Evolutionary conservation across 1,139 yeast genomes (phyloP), one percentile per base, ranked within the genome.

Genomic region (Taphrina confusa): DNA sequence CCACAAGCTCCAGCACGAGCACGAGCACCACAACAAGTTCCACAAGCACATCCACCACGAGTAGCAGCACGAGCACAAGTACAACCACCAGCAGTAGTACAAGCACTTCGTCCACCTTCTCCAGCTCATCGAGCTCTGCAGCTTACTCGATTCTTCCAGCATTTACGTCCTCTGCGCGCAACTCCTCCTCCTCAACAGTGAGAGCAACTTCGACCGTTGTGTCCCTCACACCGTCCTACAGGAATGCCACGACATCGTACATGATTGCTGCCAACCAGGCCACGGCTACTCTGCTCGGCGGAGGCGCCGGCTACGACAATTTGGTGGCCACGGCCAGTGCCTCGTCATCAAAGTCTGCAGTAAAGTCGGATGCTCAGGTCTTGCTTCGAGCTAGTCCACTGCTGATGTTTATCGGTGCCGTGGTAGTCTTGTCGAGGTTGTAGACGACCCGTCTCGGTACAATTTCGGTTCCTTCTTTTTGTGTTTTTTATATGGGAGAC

Each of bases 231-330:
- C 40, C 58, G 2, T 16, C 37, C 34, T 54, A 16, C 36, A 23
- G 16, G 23, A 54, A 54, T 51, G 11, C 34, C 12, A 54, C 50
- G 44, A 20, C 37, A 33, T 31, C 45, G 23, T 33, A 31, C 27
- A 39, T 33, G 36, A 14, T 50, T 27, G 56, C 46, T 12, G 49
- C 45, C 6, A 22, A 31, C 20, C 20, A 30, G n/a, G 47, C 45
- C 8, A 42, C 58, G 4, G 25, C 42, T 9, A 44, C 58, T 6
- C 14, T 54, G 28, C 9, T 54, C 51, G 27, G 50, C 11, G 58
- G 58, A 3, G 58, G 51, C 14, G 50, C 50, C 11, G 58, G 58
- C 22, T 42, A 42, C 44, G 51, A 54, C 34, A 54, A 54, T n/a
- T 36, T 54, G 14, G 28, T 25, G 22, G 58, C 58, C 3, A 8